Conservation (phyloP, 75 land plant species). For the Sequoiadendron giganteum region DNA sequence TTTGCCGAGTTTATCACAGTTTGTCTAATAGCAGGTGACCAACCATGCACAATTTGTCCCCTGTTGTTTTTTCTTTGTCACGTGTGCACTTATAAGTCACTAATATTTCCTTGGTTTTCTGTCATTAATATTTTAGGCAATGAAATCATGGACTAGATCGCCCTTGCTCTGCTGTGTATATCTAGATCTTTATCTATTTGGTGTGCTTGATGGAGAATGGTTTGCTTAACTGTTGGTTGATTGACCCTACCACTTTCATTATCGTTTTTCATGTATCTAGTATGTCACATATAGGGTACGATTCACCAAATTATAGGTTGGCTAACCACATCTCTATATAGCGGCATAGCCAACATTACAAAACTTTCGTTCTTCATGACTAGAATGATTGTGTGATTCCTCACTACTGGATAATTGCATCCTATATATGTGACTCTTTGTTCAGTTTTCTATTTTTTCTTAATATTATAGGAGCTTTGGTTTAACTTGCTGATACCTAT, state of each 20-base stretch:
- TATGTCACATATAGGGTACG: neutral
- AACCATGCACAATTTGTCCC: neutral
- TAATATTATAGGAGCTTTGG: neutral
- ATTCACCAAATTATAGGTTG: neutral
- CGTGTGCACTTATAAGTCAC: too few species aligned
- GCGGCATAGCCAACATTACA: neutral
- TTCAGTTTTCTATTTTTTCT: neutral
- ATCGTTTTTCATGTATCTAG: neutral
- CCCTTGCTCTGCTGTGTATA: neutral
- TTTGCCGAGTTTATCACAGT: neutral
- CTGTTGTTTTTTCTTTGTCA: neutral
- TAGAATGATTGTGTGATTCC: neutral
- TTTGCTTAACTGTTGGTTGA: neutral
- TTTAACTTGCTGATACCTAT: neutral
- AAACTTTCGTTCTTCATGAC: neutral
- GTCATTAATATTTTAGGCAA: neutral
- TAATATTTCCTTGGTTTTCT: neutral
- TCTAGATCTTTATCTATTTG: neutral
- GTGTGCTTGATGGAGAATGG: neutral
- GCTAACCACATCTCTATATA: neutral
- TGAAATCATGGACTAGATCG: neutral
- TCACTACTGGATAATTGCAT: neutral
- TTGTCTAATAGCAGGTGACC: neutral
- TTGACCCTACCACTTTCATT: neutral
- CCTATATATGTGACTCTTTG: neutral